Evolutionary conservation across 768 basidiomycete species (phyloP), one percentile per base, ranked within the genome.

Genomic region (Phanerochaete carnosa): DNA sequence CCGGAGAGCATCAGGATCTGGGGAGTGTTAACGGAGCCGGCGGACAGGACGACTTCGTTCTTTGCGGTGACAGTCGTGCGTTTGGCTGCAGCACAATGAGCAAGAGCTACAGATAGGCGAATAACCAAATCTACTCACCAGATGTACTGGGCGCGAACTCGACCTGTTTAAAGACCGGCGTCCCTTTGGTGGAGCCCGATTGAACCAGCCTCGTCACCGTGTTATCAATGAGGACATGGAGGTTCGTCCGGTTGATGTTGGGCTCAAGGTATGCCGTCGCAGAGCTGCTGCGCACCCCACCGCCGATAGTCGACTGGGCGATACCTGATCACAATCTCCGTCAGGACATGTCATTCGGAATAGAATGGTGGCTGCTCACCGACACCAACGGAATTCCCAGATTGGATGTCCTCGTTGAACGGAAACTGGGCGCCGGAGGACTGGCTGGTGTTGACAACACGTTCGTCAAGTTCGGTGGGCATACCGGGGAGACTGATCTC

Each of bases 1-100:
- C 78, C 79, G 13, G 75, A 75, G 3, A 63, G 63, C 53, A 64
- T n/a, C 5, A 70, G 50, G 23, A 70, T 52, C 29, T 69, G 66
- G n/a, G 69, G 68, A 8, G 69, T 58, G 19, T 50, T 57, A 32
- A 68, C 62, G 22, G 58, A 25, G 13, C 66, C 65, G 4, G 60
- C 68, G n/a, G 60, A 55, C 22, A 69, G 63, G 52, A 70, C 63
- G 16, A 67, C 57, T 45, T 69, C 62, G 15, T 62, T 58, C 5
- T 28, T 35, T 4, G 63, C 65, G 28, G 39, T 55, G 9, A 61
- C 16, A 25, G 58, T 46, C 13, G 37, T n/a, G 7, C 53, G 29
- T 23, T n/a, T 28, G 12, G 56, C 39, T 45, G 53, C n/a, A n/a
- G n/a, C n/a, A 22, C 22, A 45, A n/a, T 15, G 29, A 39, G 15